Conservation (phyloP, 257 asterid species). For the Paulownia fortunei region DNA sequence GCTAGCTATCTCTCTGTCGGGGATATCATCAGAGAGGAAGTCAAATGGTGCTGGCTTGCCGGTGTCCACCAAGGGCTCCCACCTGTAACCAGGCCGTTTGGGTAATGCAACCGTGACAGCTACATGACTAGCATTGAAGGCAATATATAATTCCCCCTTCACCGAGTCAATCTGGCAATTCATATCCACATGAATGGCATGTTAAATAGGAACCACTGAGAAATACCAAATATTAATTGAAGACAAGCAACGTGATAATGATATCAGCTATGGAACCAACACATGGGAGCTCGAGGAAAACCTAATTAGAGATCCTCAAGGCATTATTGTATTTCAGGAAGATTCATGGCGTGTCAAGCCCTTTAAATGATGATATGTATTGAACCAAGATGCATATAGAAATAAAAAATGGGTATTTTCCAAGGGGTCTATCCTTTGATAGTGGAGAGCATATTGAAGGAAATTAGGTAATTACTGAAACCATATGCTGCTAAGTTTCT, state of each 20-base stretch:
- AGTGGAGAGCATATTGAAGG: background rate
- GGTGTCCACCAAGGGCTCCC: conserved; percentile 93
- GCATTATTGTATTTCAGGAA: background rate
- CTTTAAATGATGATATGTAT: background rate
- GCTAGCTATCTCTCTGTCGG: conserved; percentile 50
- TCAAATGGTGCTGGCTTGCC: conserved; percentile 85
- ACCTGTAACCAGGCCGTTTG: conserved; percentile 73
- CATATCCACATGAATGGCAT: background rate
- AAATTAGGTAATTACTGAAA: background rate
- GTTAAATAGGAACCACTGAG: background rate
- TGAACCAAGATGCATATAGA: background rate
- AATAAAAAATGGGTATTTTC: background rate
- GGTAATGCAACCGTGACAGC: conserved; percentile 72
- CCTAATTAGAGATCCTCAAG: background rate
- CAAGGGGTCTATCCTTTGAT: too few species aligned
- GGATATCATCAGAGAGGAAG: conserved; percentile 61
- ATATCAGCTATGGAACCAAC: background rate
- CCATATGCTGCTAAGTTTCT: background rate
- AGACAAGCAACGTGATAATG: background rate
- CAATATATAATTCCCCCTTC: conserved; percentile 82
- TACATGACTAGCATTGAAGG: conserved; percentile 83
- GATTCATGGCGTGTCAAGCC: background rate
- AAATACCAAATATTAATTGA: background rate
- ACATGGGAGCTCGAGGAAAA: background rate
- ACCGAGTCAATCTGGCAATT: conserved; percentile 66